Conservation (phyloP, 75 land plant species). For the Isoetes taiwanensis region DNA sequence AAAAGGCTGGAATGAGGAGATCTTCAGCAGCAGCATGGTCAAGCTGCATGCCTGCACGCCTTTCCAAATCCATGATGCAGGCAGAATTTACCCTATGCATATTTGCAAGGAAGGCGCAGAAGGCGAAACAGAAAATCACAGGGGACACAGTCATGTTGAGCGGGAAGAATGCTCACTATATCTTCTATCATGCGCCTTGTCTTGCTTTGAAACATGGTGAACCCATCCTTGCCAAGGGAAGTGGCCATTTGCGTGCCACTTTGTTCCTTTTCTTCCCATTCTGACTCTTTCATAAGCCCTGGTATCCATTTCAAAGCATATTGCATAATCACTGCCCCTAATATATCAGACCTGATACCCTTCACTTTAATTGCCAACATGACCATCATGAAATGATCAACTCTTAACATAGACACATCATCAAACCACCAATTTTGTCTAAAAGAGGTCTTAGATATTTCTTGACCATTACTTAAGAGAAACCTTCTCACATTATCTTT, state of each 20-base stretch:
- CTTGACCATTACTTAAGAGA: neutral
- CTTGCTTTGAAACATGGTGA: neutral
- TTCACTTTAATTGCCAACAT: conserved; percentile 80
- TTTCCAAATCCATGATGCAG: conserved; percentile 62
- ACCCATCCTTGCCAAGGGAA: neutral
- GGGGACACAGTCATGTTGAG: conserved; percentile 22
- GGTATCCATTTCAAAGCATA: conserved; percentile 80
- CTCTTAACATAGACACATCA: conserved; percentile 54
- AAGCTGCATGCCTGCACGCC: conserved; percentile 70
- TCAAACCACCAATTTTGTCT: conserved; percentile 86
- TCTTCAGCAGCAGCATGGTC: conserved; percentile 61
- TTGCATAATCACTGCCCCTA: conserved; percentile 62
- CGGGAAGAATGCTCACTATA: neutral
- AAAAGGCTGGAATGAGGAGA: conserved; percentile 62
- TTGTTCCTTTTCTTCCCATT: neutral
- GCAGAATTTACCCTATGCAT: conserved; percentile 57
- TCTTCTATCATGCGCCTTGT: neutral
- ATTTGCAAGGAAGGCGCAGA: conserved; percentile 46
- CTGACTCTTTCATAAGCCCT: conserved; percentile 29
- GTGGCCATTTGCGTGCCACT: neutral
- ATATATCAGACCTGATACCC: conserved; percentile 60
- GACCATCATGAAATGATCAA: conserved; percentile 65
- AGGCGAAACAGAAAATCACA: conserved; percentile 39
- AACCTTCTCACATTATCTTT: neutral
- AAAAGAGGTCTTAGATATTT: neutral